Base-by-base conservation (phyloP, 1,284 basidiomycete species). In the Austroboletus novae-zelandiae region DNA sequence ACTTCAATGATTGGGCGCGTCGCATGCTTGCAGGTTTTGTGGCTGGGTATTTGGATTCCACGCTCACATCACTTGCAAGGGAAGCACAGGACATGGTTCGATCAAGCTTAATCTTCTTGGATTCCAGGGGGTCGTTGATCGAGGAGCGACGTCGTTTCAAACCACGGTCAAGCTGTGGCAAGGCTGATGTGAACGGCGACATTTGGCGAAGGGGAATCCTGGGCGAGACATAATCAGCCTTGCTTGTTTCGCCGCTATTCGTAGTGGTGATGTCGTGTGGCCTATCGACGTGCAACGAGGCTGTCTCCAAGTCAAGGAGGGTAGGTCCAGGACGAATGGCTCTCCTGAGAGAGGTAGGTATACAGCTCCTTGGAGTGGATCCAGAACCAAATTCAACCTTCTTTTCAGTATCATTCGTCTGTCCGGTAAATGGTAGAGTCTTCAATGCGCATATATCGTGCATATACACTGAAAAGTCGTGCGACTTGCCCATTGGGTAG, bases 11-110 rank as follows among this genome's bases (percentile, higher is more conserved):
- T 11, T 27, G 50, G 1, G 64, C 66, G 25, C 66, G 65, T 48
- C 64, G 64, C n/a, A 66, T 14, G 17, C 64, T 69, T 7, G 64
- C 64, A 29, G 62, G 62, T 14, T 56, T 45, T 20, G 47, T 62
- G 11, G 64, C 60, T 29, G 46, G 34, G 25, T 64, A 68, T 35
- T 29, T 45, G 13, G 45, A 40, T 41, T 47, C 42, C 20, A 23
- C n/a, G 15, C 36, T 47, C 29, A 35, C 18, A 1, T 52, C 14
- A 14, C 43, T 47, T 29, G 39, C 17, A 6, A 45, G 36, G 2
- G 48, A 41, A 14, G 52, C n/a, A 41, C 36, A 43, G 9, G 56
- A 53, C 8, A 37, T 6, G 7, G 30, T 31, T 37, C 37, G 37
- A 32, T 59, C 53, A n/a, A 55, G 50, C 42, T 59, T 65, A 11